Percentiles rank a stretch among this genome's conserved stretches.
Conservation (phyloP, 2,329 filamentous ascomycete genomes). For the Beauveria sp. region DNA sequence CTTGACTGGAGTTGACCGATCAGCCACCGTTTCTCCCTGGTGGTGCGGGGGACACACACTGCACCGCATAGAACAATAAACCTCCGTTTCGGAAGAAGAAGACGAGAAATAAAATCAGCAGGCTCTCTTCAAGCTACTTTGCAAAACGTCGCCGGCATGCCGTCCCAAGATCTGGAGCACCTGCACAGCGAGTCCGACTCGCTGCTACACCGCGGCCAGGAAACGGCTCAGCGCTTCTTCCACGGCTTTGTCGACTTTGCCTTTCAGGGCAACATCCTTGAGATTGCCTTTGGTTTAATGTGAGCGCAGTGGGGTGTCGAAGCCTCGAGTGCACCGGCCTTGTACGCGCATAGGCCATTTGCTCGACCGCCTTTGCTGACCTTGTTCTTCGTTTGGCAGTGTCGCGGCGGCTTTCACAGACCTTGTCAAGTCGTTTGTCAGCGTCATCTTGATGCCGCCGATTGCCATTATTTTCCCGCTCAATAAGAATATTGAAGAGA, state of each 20-base stretch:
- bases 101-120: neutral
- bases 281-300: constrained; percentile 71
- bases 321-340: neutral
- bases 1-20: neutral
- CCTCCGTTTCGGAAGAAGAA: neutral
- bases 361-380: neutral
- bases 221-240: constrained; percentile 44
- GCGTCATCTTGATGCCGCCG: constrained; percentile 61
- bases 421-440: constrained; percentile 64
- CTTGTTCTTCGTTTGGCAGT: constrained; percentile 19
- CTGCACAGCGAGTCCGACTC: constrained; percentile 24
- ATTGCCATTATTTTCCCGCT: constrained; percentile 62
- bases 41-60: neutral
- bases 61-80: neutral
- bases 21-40: neutral
- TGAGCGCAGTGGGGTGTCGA: constrained; percentile 30
- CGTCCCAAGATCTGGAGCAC: constrained; percentile 30
- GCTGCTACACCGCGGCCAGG: constrained; percentile 40
- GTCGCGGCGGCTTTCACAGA: constrained; percentile 64
- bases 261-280: constrained; percentile 65
- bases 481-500: constrained; percentile 64
- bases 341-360: neutral
- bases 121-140: neutral
- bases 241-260: constrained; percentile 65
- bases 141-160: constrained; percentile 16